These are phyloP conservation scores for Flaveria sonorensis DNA, from an alignment of 129 eudicot genomes.

Conservation along the genomic window DNA sequence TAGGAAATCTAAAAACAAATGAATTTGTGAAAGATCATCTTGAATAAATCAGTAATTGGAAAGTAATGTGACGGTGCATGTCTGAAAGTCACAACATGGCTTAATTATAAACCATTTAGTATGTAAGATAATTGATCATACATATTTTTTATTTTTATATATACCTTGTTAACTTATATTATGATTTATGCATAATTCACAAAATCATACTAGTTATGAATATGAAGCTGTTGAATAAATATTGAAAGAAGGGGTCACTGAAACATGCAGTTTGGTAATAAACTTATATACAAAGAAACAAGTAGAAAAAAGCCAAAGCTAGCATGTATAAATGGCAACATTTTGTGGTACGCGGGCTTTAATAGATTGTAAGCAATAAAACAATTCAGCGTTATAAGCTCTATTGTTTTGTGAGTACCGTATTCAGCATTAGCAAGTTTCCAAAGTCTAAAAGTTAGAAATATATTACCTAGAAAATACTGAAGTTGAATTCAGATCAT, in stretches of 20 bases:
- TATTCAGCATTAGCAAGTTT: constrained; percentile 1
- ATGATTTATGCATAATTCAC: constrained; percentile 11
- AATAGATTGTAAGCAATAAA: constrained; percentile 11
- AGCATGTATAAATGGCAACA: neutral
- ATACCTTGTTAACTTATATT: constrained; percentile 1
- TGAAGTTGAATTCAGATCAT: constrained; percentile 37
- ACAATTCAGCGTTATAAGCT: constrained; percentile 3
- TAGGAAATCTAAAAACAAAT: neutral
- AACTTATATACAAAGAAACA: neutral
- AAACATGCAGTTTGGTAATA: neutral
- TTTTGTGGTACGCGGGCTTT: neutral
- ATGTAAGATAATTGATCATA: neutral
- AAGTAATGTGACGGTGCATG: neutral
- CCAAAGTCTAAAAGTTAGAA: neutral
- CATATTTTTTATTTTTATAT: neutral
- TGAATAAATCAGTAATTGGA: neutral
- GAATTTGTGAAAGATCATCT: neutral
- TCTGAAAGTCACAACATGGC: constrained; percentile 3
- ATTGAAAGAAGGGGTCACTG: constrained; percentile 13
- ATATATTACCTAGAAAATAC: constrained; percentile 41
- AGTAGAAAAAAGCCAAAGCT: constrained; percentile 1
- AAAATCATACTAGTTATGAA: constrained; percentile 7
- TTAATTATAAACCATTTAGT: constrained; percentile 15
- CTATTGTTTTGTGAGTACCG: constrained; percentile 14
- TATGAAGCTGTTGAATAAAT: neutral